Evolutionary conservation across 441 rosid genomes (phyloP).

Genomic region (Adansonia grandidieri): DNA sequence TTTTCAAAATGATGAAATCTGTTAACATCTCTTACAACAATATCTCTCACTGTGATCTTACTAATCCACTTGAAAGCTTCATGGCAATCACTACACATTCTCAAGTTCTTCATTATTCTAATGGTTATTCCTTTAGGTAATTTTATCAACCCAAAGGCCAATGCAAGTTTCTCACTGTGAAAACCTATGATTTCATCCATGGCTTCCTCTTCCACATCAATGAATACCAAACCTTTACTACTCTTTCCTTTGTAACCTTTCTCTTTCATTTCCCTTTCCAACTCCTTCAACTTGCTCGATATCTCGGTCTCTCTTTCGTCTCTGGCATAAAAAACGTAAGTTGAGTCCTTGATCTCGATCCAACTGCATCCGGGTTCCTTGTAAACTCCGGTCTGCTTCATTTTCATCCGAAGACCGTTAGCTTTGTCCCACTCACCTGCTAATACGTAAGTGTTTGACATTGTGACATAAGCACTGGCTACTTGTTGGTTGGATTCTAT

Average conservation of each 20-base stretch:
- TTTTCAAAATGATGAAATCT: constrained; percentile 2
- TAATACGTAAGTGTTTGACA: constrained; percentile 64
- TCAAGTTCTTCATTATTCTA: constrained; percentile 54
- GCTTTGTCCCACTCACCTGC: constrained; percentile 71
- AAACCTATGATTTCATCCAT: constrained; percentile 50
- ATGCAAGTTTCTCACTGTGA: constrained; percentile 64
- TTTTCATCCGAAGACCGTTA: constrained; percentile 50
- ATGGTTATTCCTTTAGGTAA: constrained; percentile 41
- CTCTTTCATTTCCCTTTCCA: constrained; percentile 58
- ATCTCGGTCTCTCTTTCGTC: constrained; percentile 53
- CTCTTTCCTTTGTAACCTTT: constrained; percentile 51
- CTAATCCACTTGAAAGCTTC: constrained; percentile 56
- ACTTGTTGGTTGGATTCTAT: constrained; percentile 63
- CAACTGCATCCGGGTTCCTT: constrained; percentile 84
- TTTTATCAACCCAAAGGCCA: constrained; percentile 45
- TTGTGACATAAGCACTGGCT: constrained; percentile 63
- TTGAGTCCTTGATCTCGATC: constrained; percentile 60
- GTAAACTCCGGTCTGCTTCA: constrained; percentile 59
- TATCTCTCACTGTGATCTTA: constrained; percentile 49
- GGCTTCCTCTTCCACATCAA: constrained; percentile 63
- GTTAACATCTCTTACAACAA: constrained; percentile 57
- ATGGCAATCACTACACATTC: constrained; percentile 62
- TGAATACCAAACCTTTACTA: constrained; percentile 43
- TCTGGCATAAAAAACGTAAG: constrained; percentile 60
- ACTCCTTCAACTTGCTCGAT: constrained; percentile 50